A percentile compares a stretch with the other conserved stretches of the same genome.
Conservation (phyloP, 345 rosid genomes). For the Bruguiera sexangula region DNA sequence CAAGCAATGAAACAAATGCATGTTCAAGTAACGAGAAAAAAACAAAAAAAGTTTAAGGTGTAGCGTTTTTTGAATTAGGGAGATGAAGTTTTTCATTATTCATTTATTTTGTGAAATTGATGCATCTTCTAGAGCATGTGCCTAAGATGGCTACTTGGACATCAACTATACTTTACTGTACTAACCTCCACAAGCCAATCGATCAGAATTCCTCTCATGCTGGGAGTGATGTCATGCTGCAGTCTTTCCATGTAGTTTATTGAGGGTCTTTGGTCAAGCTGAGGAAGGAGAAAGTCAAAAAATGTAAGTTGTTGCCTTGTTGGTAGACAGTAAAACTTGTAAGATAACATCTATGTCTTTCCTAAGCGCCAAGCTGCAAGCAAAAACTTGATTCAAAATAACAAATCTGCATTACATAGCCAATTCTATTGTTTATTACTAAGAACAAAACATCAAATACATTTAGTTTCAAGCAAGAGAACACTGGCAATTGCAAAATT, state of each 20-base stretch:
- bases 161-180: constrained; percentile 2
- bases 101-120: neutral
- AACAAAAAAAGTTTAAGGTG: neutral
- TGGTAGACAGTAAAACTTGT: neutral
- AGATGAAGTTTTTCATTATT: neutral
- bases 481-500: neutral
- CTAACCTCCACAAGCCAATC: constrained; percentile 97
- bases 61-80: neutral
- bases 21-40: neutral
- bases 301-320: constrained; percentile 16
- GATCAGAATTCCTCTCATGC: constrained; percentile 78
- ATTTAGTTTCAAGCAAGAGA: neutral
- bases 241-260: constrained; percentile 64
- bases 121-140: neutral
- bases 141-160: constrained; percentile 5
- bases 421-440: neutral
- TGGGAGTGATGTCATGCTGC: constrained; percentile 67
- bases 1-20: no score
- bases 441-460: neutral
- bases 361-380: neutral
- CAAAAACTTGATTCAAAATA: neutral
- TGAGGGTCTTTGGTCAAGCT: constrained; percentile 79
- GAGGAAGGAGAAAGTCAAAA: constrained; percentile 21
- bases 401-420: neutral
- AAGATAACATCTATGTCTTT: neutral